Evolutionary conservation across 768 basidiomycete genomes (phyloP), one percentile per base, ranked within the genome.

Genomic region (Daedaleopsis sinensis): DNA sequence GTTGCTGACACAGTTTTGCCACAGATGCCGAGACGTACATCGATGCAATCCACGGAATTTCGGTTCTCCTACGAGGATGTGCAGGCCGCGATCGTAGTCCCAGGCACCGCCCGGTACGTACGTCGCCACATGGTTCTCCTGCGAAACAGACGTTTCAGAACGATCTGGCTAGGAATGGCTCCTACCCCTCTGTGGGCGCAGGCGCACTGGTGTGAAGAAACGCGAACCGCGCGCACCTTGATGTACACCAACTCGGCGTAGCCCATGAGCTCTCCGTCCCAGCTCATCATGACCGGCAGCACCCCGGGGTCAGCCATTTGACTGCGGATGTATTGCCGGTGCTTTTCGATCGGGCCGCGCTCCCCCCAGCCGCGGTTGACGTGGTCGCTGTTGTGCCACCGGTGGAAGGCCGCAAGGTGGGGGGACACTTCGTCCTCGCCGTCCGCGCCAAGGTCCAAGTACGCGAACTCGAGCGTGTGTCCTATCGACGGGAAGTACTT

Each of bases 321-420:
- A 1, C 61, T 62, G 32, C 67, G 67, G 24, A 82, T 55, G 57
- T 84, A 84, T 38, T 68, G 64, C n/a, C 74, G 65, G 60, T 83
- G 82, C 52, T 77, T 68, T 62, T 80, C 78, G 27, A 80, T 64
- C n/a, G 73, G 68, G 0, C 82, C 82, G 16, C 68, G 62, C 65
- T 84, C 81, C 19, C 75, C 74, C 82, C 82, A 84, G 5, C 75
- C 80, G 2, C 59, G 65, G 57, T 78, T 78, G 10, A 84, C 78
- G 9, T 81, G 77, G n/a, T 76, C 76, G 51, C 73, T 71, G 59
- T 84, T 84, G 50, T 83, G 82, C 82, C 82, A 83, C 52, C 67
- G 71, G 51, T 80, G 76, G 68, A 81, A 83, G 16, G 78, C 73
- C 5, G 75, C 76, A 58, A 84, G 70, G 57, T 83, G 81, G 36